phyloP scores from a whole-genome alignment of 345 rosid species.

The Cardamine occulta region DNA sequence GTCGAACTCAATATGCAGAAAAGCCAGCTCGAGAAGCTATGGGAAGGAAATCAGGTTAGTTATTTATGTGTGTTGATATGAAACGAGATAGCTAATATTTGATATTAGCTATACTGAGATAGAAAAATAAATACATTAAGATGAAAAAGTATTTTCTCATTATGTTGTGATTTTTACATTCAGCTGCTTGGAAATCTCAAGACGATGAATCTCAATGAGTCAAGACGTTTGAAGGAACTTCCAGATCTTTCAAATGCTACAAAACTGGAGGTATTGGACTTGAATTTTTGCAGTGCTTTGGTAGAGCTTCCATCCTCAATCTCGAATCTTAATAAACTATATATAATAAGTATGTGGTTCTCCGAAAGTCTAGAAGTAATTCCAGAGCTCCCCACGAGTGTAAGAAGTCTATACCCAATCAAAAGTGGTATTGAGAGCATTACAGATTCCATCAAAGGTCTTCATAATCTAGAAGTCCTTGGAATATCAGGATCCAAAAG shows the following conservation, averaged over 20 bases:
- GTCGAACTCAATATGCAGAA: neutral
- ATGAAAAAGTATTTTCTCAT: too few relatives aligned
- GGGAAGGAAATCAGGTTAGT: conserved; percentile 24
- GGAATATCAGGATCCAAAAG: neutral
- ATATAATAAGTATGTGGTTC: rapidly evolving
- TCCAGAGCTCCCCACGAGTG: neutral
- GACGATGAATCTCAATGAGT: neutral
- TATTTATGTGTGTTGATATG: neutral
- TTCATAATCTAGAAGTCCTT: neutral
- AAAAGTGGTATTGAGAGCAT: neutral
- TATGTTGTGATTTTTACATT: neutral
- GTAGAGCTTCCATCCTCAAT: conserved; percentile 11
- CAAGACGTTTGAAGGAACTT: neutral
- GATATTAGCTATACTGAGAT: neutral
- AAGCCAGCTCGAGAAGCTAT: conserved; percentile 29
- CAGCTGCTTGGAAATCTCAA: conserved; percentile 35
- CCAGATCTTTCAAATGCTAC: conserved; percentile 25
- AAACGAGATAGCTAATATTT: neutral
- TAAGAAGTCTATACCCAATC: too few relatives aligned
- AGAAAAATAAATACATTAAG: neutral
- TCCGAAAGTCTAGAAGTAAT: neutral
- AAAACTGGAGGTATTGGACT: conserved; percentile 9
- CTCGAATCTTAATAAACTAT: neutral
- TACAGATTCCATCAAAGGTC: neutral
- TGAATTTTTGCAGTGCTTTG: conserved; percentile 16